Evolutionary conservation across 1,284 basidiomycete species (phyloP).

Genomic region (Malassezia psittaci): DNA sequence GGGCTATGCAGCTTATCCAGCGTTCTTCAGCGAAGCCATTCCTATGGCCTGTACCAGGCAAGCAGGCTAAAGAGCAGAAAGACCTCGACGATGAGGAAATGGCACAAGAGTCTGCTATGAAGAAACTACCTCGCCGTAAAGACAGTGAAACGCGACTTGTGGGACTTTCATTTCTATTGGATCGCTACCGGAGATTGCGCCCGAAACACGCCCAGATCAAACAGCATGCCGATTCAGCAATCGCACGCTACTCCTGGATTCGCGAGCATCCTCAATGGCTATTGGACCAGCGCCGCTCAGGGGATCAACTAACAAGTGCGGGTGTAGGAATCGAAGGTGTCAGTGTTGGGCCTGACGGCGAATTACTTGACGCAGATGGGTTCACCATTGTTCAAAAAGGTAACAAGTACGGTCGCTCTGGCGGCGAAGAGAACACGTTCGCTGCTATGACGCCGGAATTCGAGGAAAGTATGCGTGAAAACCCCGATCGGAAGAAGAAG

Average conservation of each 20-base stretch:
- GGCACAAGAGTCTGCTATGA: neutral
- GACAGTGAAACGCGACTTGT: constrained; percentile 13
- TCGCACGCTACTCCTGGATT: constrained; percentile 31
- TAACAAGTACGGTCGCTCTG: constrained; percentile 35
- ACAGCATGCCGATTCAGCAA: constrained; percentile 24
- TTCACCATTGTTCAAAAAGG: constrained; percentile 44
- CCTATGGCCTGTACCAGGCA: constrained; percentile 7
- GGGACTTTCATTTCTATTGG: constrained; percentile 29
- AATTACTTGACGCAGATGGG: constrained; percentile 42
- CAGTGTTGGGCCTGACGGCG: constrained; percentile 35
- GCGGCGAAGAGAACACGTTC: constrained; percentile 14
- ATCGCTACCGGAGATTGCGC: constrained; percentile 19
- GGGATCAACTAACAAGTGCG: constrained; percentile 9
- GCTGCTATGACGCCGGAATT: constrained; percentile 17
- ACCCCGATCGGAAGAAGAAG: constrained; percentile 30
- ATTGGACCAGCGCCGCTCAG: constrained; percentile 17
- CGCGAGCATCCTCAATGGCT: constrained; percentile 27
- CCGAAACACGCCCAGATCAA: constrained; percentile 24
- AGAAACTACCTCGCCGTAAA: neutral
- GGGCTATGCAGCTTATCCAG: constrained; percentile 22
- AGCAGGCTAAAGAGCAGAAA: neutral
- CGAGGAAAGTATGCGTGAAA: constrained; percentile 19
- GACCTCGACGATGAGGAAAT: neutral
- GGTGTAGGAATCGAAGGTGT: constrained; percentile 35
- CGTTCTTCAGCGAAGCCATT: constrained; percentile 11